Conservation (phyloP, 495 filamentous ascomycete species). For the Penicillium coprophilum region DNA sequence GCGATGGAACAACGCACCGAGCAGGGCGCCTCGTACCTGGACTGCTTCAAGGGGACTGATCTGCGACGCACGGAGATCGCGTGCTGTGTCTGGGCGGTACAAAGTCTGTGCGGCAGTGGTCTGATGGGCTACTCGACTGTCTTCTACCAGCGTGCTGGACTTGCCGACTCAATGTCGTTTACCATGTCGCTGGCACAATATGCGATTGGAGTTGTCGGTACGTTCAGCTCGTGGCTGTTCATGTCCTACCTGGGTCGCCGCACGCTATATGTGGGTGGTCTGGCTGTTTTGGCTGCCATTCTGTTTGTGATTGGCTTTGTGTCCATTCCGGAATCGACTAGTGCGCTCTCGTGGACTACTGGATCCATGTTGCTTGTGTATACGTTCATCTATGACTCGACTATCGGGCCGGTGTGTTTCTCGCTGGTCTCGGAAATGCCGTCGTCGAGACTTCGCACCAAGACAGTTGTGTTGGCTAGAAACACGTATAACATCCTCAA, state of each 20-base stretch:
- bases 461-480: slow-evolving; percentile 62
- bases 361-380: slow-evolving; percentile 55
- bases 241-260: slow-evolving; percentile 51
- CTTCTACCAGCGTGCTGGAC: slow-evolving; percentile 55
- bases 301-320: slow-evolving; percentile 62
- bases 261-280: slow-evolving; percentile 52
- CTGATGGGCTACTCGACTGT: slow-evolving; percentile 77
- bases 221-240: slow-evolving; percentile 27
- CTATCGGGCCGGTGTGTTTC: slow-evolving; percentile 61
- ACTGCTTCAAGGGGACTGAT: slow-evolving; percentile 73
- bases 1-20: slow-evolving; percentile 66
- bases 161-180: slow-evolving; percentile 37
- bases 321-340: slow-evolving; percentile 49
- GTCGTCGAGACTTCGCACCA: slow-evolving; percentile 57
- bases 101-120: slow-evolving; percentile 70
- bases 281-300: slow-evolving; percentile 46
- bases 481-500: slow-evolving; percentile 58
- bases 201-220: slow-evolving; percentile 32
- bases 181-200: slow-evolving; percentile 27
- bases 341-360: slow-evolving; percentile 50
- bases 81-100: slow-evolving; percentile 75
- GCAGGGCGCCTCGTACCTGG: slow-evolving; percentile 59
- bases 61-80: slow-evolving; percentile 71
- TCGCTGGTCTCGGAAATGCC: slow-evolving; percentile 62
- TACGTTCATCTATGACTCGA: slow-evolving; percentile 56